Evolutionary conservation across 2,329 filamentous ascomycete genomes (phyloP), one percentile per base, ranked within the genome.

Genomic region (Leptoxyphium fumago): DNA sequence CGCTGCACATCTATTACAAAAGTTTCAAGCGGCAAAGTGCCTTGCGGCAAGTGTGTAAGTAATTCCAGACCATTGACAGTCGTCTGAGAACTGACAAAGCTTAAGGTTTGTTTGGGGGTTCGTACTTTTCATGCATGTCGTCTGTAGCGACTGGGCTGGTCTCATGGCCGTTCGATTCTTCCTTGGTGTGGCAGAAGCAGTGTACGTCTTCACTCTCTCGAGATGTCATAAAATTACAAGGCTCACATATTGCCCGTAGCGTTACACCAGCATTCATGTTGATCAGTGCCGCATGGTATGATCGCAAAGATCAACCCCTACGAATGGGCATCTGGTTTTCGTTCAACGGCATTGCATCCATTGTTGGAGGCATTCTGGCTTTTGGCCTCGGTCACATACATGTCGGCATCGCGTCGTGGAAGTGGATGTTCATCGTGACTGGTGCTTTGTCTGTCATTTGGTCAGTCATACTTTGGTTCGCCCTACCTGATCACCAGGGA

Each of bases 401-500:
- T 5, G 61, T 57, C 0, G 52, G 50, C 7, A 15, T 48, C 17
- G 21, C 26, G n/a, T 17, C 32, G 11, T 48, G 46, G 46, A 36
- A 39, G 14, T 42, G 43, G 38, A 46, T 48, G 40, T 48, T 48
- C 38, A 34, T 48, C 14, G 14, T 43, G 11, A 29, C 43, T 17
- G 46, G 46, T 10, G 3, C 11, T 13, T 14, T 46, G 36, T 46
- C 44, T 7, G 29, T 46, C n/a, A 26, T 41, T 11, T 26, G 45
- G 29, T 44, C 41, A 10, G 10, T 42, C 13, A 14, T 21, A 5
- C 21, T 36, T 2, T 29, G 29, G 28, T 34, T 46, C 6, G 15
- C 40, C 40, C 74, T 80, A 70, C 77, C 77, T 2, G 78, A 83
- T 57, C 77, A 71, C 13, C 78, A 78, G 0, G 81, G 82, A 78